These are phyloP conservation scores for Niebla homalea DNA, from an alignment of 495 filamentous ascomycete genomes.

Conservation along the genomic window DNA sequence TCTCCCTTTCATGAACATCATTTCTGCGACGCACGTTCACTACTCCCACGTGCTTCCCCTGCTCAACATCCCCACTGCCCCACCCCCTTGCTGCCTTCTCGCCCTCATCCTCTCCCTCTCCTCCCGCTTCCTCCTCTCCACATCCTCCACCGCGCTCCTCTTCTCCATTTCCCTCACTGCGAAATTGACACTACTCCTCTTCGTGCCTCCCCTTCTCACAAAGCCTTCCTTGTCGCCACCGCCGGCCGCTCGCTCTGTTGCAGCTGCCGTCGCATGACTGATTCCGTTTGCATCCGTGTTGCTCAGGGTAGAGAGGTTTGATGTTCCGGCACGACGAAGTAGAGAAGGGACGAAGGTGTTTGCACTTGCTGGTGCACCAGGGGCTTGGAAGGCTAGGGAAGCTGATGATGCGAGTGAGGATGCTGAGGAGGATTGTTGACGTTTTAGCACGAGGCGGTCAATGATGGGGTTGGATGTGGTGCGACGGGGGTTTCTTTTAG, in stretches of 20 bases:
- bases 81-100: slow-evolving; percentile 30
- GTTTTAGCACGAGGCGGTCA: slow-evolving; percentile 71
- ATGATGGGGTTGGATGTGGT: slow-evolving; percentile 41
- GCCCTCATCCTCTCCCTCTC: slow-evolving; percentile 44
- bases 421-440: slow-evolving; percentile 44
- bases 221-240: slow-evolving; percentile 27
- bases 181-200: slow-evolving; percentile 70
- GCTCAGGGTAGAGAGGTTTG: slow-evolving; percentile 27
- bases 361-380: slow-evolving; percentile 23
- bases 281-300: slow-evolving; percentile 25
- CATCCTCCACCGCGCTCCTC: slow-evolving; percentile 42
- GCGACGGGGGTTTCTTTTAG: slow-evolving; percentile 34
- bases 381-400: slow-evolving; percentile 48
- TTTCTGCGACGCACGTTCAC: background rate
- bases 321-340: slow-evolving; percentile 65
- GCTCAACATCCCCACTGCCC: slow-evolving; percentile 9
- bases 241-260: slow-evolving; percentile 25
- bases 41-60: slow-evolving; percentile 1
- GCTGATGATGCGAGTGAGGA: slow-evolving; percentile 29
- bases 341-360: slow-evolving; percentile 64
- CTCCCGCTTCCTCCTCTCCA: slow-evolving; percentile 50
- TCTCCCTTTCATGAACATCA: no score
- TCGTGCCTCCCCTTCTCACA: slow-evolving; percentile 40
- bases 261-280: slow-evolving; percentile 21
- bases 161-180: slow-evolving; percentile 64